Evolutionary conservation across 495 filamentous ascomycete genomes (phyloP).

Genomic region (Aspergillus bridgeri): DNA sequence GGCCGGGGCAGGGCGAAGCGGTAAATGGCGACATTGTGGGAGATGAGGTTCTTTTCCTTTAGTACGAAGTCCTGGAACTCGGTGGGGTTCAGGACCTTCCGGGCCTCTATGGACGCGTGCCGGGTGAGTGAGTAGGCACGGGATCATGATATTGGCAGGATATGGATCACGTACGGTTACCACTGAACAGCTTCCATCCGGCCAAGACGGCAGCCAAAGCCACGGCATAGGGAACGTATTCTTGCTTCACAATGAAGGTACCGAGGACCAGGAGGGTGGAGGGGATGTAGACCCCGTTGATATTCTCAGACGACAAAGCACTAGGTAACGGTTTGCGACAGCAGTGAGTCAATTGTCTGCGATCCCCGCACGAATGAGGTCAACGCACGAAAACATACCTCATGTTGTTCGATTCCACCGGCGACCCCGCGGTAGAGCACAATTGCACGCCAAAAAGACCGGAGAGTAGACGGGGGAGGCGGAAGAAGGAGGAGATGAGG

Average conservation of each 20-base stretch:
- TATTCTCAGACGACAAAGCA: constrained; percentile 47
- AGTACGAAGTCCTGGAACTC: constrained; percentile 86
- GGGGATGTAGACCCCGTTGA: constrained; percentile 81
- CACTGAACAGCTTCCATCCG: constrained; percentile 57
- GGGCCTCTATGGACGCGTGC: constrained; percentile 50
- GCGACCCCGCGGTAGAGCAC: neutral
- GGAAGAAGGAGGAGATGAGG: constrained; percentile 6
- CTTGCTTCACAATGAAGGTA: constrained; percentile 68
- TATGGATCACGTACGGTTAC: constrained; percentile 19
- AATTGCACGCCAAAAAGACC: constrained; percentile 2
- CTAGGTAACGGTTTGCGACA: constrained; percentile 25
- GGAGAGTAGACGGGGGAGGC: constrained; percentile 2
- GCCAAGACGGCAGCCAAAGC: constrained; percentile 57
- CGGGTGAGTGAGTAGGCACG: constrained; percentile 6
- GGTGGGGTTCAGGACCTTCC: constrained; percentile 81
- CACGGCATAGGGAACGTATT: constrained; percentile 73
- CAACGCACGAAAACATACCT: constrained; percentile 22
- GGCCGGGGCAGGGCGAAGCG: constrained; percentile 78
- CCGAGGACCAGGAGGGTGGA: constrained; percentile 76
- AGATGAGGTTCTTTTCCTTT: constrained; percentile 85
- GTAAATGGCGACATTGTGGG: constrained; percentile 98
- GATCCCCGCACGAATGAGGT: neutral
- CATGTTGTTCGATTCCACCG: constrained; percentile 27
- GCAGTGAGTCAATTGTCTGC: constrained; percentile 10
- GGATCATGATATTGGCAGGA: neutral